phyloP scores from a whole-genome alignment of 176 grass and related monocot species.

The Avena eriantha region DNA sequence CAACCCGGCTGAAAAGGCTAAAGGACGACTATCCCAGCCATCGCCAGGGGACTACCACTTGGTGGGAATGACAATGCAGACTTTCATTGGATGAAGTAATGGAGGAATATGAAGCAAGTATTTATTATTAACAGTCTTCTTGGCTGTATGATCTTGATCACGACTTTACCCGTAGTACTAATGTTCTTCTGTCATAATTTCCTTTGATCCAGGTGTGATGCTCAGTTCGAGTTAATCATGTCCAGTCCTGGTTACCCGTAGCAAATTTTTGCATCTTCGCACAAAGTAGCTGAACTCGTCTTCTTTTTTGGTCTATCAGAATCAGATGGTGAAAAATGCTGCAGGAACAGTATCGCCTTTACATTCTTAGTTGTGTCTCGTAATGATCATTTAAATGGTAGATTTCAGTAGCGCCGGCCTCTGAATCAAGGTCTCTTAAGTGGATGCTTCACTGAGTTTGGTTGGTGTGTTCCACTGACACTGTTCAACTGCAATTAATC shows the following conservation, averaged over 20 bases:
- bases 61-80: conserved; percentile 15
- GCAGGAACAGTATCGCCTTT: neutral
- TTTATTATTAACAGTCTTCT: neutral
- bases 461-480: neutral
- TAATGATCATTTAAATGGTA: neutral
- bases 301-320: neutral
- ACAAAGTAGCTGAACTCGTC: neutral
- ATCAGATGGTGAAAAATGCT: neutral
- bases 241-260: neutral
- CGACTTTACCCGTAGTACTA: neutral
- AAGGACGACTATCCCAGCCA: neutral
- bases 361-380: neutral
- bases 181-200: neutral
- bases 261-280: neutral
- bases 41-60: neutral
- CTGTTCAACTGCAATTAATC: neutral
- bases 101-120: neutral
- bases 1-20: conserved; percentile 2
- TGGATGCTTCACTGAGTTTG: neutral
- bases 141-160: conserved; percentile 3
- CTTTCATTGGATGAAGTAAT: neutral
- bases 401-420: neutral
- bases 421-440: neutral
- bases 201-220: conserved; percentile 7
- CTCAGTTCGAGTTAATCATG: neutral